Percentiles rank a stretch among this genome's conserved stretches.
These are phyloP conservation scores for Catenaria anguillulae DNA, from an alignment of 371 early-diverging fungal species.

Conservation along the genomic window DNA sequence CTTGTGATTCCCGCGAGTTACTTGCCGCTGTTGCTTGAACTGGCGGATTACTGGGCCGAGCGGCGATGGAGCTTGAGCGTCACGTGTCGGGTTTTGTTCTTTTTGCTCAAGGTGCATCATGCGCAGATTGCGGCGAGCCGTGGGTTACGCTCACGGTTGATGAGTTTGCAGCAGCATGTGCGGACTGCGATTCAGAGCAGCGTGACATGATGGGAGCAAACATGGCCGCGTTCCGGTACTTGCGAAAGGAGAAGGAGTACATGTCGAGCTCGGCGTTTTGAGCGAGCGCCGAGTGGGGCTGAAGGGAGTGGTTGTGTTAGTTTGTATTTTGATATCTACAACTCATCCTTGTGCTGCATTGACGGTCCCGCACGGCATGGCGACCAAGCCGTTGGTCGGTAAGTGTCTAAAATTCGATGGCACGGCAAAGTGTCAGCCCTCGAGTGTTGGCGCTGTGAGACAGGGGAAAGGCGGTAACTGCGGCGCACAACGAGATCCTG, in stretches of 20 bases:
- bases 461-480: too few relatives aligned
- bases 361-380: too few relatives aligned
- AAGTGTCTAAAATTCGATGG: too few relatives aligned
- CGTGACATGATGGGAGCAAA: slow-evolving; percentile 34
- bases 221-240: slow-evolving; percentile 17
- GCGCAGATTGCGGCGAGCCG: slow-evolving; percentile 62
- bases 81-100: slow-evolving; percentile 61
- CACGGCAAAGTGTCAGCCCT: too few relatives aligned
- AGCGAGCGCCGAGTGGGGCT: too few relatives aligned
- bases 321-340: too few relatives aligned
- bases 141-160: slow-evolving; percentile 57
- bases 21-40: slow-evolving; percentile 54
- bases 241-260: slow-evolving; percentile 14
- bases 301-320: too few relatives aligned
- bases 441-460: too few relatives aligned
- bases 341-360: too few relatives aligned
- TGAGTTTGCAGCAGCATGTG: slow-evolving; percentile 48
- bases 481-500: too few relatives aligned
- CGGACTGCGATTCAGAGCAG: slow-evolving; percentile 44
- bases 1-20: slow-evolving; percentile 68
- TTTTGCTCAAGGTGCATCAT: slow-evolving; percentile 66
- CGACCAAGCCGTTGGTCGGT: too few relatives aligned
- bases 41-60: slow-evolving; percentile 60
- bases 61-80: slow-evolving; percentile 61
- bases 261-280: neutral